Evolutionary conservation across 768 basidiomycete species (phyloP).

Genomic region (Agaricus blazei): DNA sequence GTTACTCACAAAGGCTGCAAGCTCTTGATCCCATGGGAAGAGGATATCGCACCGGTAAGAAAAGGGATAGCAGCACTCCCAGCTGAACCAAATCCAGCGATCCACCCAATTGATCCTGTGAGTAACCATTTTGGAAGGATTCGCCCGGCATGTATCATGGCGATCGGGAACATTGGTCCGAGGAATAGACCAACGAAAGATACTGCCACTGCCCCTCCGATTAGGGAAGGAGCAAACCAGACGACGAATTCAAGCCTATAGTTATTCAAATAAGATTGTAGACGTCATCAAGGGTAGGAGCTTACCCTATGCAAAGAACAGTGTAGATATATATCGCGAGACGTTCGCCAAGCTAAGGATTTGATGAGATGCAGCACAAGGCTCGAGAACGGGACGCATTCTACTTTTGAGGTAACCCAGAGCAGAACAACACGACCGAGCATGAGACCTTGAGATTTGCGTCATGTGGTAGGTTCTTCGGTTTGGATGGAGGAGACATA

Average conservation of each 20-base stretch:
- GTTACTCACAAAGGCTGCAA: conserved; percentile 56
- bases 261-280: background rate
- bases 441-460: conserved; percentile 39
- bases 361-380: background rate
- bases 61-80: conserved; percentile 73
- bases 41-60: conserved; percentile 64
- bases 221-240: conserved; percentile 65
- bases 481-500: background rate
- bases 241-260: conserved; percentile 57
- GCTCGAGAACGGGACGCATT: background rate
- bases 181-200: conserved; percentile 64
- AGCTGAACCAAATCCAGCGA: conserved; percentile 63
- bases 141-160: conserved; percentile 64
- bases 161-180: conserved; percentile 71
- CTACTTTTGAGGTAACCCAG: conserved; percentile 52
- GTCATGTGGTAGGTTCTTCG: background rate
- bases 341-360: conserved; percentile 45
- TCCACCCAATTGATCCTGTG: conserved; percentile 61
- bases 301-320: conserved; percentile 43
- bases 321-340: conserved; percentile 49
- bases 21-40: conserved; percentile 53
- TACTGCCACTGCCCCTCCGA: conserved; percentile 60
- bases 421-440: conserved; percentile 48
- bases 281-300: background rate
- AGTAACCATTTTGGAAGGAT: conserved; percentile 71